A percentile compares a stretch with the other conserved stretches of the same genome.
Evolutionary conservation across 805 yeast genomes (phyloP).

Genomic region (Starmerella bombicola): DNA sequence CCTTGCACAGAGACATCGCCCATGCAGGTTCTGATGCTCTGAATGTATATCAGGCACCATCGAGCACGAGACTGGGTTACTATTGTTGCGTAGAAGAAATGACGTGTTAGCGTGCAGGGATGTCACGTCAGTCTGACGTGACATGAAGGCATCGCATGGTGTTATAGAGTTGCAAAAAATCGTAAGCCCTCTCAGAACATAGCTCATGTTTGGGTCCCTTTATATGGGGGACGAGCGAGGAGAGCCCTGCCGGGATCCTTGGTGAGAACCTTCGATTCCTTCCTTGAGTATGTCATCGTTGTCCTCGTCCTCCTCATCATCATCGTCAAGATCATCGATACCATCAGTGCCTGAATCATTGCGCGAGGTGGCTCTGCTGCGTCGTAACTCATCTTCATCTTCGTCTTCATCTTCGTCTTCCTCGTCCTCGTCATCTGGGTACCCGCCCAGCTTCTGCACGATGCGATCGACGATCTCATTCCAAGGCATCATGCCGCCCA

Average conservation of each 20-base stretch:
- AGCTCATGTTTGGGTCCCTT: too few relatives aligned
- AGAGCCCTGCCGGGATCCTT: constrained; percentile 9
- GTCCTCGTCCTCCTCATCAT: constrained; percentile 35
- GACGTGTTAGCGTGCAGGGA: too few relatives aligned
- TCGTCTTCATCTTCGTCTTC: constrained; percentile 36
- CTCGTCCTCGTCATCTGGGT: constrained; percentile 45
- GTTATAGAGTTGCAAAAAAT: too few relatives aligned
- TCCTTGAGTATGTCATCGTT: constrained; percentile 10
- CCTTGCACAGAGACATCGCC: too few relatives aligned
- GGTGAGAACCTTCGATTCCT: constrained; percentile 4
- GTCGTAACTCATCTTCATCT: constrained; percentile 26
- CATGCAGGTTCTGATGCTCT: too few relatives aligned
- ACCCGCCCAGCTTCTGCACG: constrained; percentile 55
- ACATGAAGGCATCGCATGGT: too few relatives aligned
- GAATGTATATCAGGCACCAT: too few relatives aligned
- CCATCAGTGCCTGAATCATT: constrained; percentile 18
- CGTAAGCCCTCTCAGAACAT: too few relatives aligned
- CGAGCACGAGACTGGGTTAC: too few relatives aligned
- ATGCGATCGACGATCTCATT: constrained; percentile 81
- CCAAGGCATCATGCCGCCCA: constrained; percentile 99
- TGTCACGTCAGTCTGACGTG: too few relatives aligned
- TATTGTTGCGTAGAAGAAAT: too few relatives aligned
- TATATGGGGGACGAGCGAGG: constrained; percentile 3
- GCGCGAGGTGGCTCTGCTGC: background rate
- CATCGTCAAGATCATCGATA: constrained; percentile 37